Evolutionary conservation across 2,329 filamentous ascomycete species (phyloP), one percentile per base, ranked within the genome.

Genomic region (Talaromyces marneffei): DNA sequence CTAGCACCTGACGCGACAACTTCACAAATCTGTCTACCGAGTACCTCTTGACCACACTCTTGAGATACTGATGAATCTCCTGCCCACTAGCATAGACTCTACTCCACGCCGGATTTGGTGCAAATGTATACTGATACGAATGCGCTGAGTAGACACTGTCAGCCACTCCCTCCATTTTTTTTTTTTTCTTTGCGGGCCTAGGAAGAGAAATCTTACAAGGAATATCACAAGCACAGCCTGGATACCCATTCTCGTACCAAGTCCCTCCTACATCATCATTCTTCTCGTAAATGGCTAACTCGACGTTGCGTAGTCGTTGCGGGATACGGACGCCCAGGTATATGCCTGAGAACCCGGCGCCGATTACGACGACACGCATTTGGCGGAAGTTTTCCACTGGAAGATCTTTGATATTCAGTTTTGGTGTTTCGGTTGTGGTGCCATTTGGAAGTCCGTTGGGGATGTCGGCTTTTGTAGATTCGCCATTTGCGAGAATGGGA

Each of bases 91-190:
- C 78, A 66, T 81, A 82, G 66, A 80, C 81, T 12, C 77, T 75
- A 5, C 74, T 75, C 80, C 79, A 82, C 72, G 80, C 69, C 53
- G 71, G 70, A 56, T 74, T 74, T 0, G 80, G 81, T 62, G 79
- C 79, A 72, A 80, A 83, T 6, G 75, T 77, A 63, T 80, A 82
- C 61, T 82, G 79, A 56, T 82, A 81, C 27, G 76, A 77, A 53
- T 80, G 78, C 4, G 72, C 72, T 18, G 16, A 18, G 12, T n/a
- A 2, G 4, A 7, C 5, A 25, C 20, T 27, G 12, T 46, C 20
- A 44, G 40, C n/a, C 16, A 4, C 5, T 4, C 39, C n/a, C n/a
- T n/a, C n/a, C n/a, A n/a, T n/a, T n/a, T n/a, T n/a, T 16, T 37
- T 16, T 16, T 1, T 12, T 16, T 2, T n/a, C n/a, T n/a, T n/a